Conservation (phyloP, 1,284 basidiomycete species). For the Xerocomus amazonicus region DNA sequence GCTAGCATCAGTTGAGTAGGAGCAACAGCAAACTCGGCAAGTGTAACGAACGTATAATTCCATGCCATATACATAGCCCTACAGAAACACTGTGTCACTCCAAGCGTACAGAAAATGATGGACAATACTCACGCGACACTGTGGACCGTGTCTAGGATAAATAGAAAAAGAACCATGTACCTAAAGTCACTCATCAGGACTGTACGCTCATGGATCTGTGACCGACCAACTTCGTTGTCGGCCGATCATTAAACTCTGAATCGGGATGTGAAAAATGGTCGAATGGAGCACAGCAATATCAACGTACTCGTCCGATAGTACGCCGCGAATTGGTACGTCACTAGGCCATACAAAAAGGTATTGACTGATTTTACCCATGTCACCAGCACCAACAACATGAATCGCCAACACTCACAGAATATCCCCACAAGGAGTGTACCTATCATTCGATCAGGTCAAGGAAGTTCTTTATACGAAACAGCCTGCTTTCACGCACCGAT, state of each 20-base stretch:
- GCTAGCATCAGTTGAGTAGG: slow-evolving; percentile 1
- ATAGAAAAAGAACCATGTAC: slow-evolving; percentile 38
- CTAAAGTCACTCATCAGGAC: slow-evolving; percentile 19
- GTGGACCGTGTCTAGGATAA: slow-evolving; percentile 44
- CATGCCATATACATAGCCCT: slow-evolving; percentile 22
- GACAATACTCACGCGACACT: slow-evolving; percentile 26
- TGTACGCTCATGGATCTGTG: too few relatives aligned
- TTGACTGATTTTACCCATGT: slow-evolving; percentile 38
- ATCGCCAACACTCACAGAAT: slow-evolving; percentile 32
- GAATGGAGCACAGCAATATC: background rate
- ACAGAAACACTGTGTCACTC: background rate
- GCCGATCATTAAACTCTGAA: slow-evolving; percentile 45
- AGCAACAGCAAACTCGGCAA: background rate
- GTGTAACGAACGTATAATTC: slow-evolving; percentile 16
- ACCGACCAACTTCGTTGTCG: slow-evolving; percentile 14
- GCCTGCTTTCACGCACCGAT: slow-evolving; percentile 9
- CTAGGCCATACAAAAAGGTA: slow-evolving; percentile 50
- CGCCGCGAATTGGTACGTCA: slow-evolving; percentile 45
- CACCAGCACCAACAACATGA: background rate
- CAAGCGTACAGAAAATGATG: background rate
- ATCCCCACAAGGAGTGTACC: slow-evolving; percentile 40
- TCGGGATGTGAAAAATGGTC: background rate
- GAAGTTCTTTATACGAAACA: background rate
- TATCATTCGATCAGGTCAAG: slow-evolving; percentile 9
- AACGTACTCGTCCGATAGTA: slow-evolving; percentile 43